Percentiles rank a stretch among this genome's conserved stretches.
Evolutionary conservation across 2,329 filamentous ascomycete genomes (phyloP).

Genomic region (Corniculantispora saksenae): DNA sequence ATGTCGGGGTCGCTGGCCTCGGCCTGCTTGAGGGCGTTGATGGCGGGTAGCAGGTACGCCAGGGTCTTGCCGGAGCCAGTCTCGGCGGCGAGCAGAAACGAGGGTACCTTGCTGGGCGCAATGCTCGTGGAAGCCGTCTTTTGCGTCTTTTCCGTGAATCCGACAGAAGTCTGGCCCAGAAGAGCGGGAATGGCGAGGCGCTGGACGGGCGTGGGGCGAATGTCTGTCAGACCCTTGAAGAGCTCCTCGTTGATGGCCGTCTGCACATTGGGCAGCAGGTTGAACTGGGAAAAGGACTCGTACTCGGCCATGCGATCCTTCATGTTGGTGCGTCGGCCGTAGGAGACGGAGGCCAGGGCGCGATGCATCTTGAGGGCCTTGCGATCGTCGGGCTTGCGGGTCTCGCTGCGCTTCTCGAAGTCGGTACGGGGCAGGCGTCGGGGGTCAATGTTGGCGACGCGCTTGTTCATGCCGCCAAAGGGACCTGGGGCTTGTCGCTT

Average conservation of each 20-base stretch:
- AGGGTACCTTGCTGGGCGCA: slow-evolving; percentile 19
- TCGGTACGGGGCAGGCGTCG: slow-evolving; percentile 22
- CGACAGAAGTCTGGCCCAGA: slow-evolving; percentile 53
- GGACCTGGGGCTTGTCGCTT: slow-evolving; percentile 47
- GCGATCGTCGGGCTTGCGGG: slow-evolving; percentile 43
- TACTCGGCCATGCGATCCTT: slow-evolving; percentile 63
- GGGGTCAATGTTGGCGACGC: slow-evolving; percentile 43
- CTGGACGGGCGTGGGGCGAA: slow-evolving; percentile 87
- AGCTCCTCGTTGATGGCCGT: slow-evolving; percentile 72
- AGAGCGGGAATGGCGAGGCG: slow-evolving; percentile 83
- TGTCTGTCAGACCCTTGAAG: slow-evolving; percentile 70
- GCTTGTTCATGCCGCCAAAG: slow-evolving; percentile 59
- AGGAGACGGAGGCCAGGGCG: slow-evolving; percentile 73
- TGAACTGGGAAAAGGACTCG: slow-evolving; percentile 79
- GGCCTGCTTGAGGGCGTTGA: slow-evolving; percentile 81
- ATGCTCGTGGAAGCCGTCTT: slow-evolving; percentile 41
- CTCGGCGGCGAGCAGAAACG: slow-evolving; percentile 86
- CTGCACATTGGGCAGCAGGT: slow-evolving; percentile 70
- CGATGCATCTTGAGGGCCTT: slow-evolving; percentile 96
- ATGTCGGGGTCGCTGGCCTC: slow-evolving; percentile 63
- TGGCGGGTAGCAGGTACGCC: slow-evolving; percentile 81
- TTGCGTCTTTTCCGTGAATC: slow-evolving; percentile 28
- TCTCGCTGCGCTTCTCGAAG: slow-evolving; percentile 27
- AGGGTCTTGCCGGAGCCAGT: slow-evolving; percentile 97
- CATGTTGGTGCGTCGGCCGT: slow-evolving; percentile 60